phyloP scores from a whole-genome alignment of 495 filamentous ascomycete genomes.

The Aspergillus haitiensis region DNA sequence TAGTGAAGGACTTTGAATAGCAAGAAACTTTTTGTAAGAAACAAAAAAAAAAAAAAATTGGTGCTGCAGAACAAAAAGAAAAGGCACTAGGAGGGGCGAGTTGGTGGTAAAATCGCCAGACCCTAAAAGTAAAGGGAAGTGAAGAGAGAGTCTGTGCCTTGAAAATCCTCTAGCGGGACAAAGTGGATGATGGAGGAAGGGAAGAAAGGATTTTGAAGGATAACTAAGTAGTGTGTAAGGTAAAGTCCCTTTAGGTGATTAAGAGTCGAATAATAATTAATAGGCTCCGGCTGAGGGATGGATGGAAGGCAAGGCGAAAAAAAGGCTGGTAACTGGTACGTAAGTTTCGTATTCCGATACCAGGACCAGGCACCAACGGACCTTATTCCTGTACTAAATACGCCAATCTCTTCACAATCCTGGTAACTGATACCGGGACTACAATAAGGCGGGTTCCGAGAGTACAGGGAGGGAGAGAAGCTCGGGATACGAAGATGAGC shows the following conservation, averaged over 20 bases:
- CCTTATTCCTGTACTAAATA: slow-evolving; percentile 3
- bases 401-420: slow-evolving; percentile 15
- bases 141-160: slow-evolving; percentile 4
- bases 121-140: slow-evolving; percentile 2
- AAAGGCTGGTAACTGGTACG: slow-evolving; percentile 14
- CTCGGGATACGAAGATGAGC: not conserved
- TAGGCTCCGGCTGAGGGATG: not conserved
- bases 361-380: slow-evolving; percentile 26
- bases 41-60: slow-evolving; percentile 15
- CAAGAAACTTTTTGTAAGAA: slow-evolving; percentile 22
- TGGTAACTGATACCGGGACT: slow-evolving; percentile 24
- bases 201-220: slow-evolving; percentile 21
- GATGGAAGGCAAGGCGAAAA: slow-evolving; percentile 20
- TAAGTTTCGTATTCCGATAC: slow-evolving; percentile 23
- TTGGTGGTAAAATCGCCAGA: slow-evolving; percentile 20
- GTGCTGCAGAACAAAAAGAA: slow-evolving; percentile 8
- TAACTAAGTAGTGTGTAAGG: not conserved
- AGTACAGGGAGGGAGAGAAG: slow-evolving; percentile 2
- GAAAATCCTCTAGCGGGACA: slow-evolving; percentile 4
- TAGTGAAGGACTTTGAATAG: slow-evolving; percentile 17
- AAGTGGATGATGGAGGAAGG: slow-evolving; percentile 20
- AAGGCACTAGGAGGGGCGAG: slow-evolving; percentile 19
- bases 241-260: not conserved
- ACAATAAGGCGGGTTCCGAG: slow-evolving; percentile 17
- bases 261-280: slow-evolving; percentile 1